Base-by-base conservation (phyloP, 495 filamentous ascomycete species). In the Bathelium albidoporum region DNA sequence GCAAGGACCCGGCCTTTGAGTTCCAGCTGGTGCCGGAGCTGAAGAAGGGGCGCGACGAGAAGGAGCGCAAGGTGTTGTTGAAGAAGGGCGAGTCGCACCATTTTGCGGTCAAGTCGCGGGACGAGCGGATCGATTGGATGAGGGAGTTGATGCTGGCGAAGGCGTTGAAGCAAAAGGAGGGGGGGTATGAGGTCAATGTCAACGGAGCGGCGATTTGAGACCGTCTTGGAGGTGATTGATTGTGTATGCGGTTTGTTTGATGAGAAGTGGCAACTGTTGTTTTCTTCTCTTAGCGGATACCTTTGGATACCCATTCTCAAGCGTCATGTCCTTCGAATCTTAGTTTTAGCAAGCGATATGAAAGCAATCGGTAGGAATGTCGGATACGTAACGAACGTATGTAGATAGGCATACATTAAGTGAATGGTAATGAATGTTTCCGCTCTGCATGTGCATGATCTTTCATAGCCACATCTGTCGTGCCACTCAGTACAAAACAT, bases 111-210 rank as follows among this genome's bases (percentile, higher is more conserved):
- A 87, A 87, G 73, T 83, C 79, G 61, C 80, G 90, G 0, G 90
- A 97, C 63, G 89, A 96, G 73, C 82, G 94, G 32, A 96, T 97
- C 64, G 93, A 96, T 67, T 98, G 94, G 94, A 96, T 97, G 94
- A 78, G 94, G 1, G 91, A 97, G 80, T 74, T 98, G 59, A 97
- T 98, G 94, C 84, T 98, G 26, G 92, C 93, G 3, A 96, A 92
- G 73, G 92, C 93, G 24, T 76, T 91, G 62, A 87, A 83, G 77
- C 87, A 89, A 70, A 90, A 90, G 77, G 85, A 86, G 18, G 85
- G 88, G 66, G 92, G 92, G 10, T 95, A 83, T 58, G 85, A 87
- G 72, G 78, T 96, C 63, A 85, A 84, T 62, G 79, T 95, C 58
- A 96, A 97, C 72, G 93, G 92, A 20, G 84, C 84, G 68, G 84